A percentile compares a stretch with the other conserved stretches of the same genome.
Evolutionary conservation across 2,329 filamentous ascomycete genomes (phyloP).

Genomic region (Aotearoamyces nothofagi): DNA sequence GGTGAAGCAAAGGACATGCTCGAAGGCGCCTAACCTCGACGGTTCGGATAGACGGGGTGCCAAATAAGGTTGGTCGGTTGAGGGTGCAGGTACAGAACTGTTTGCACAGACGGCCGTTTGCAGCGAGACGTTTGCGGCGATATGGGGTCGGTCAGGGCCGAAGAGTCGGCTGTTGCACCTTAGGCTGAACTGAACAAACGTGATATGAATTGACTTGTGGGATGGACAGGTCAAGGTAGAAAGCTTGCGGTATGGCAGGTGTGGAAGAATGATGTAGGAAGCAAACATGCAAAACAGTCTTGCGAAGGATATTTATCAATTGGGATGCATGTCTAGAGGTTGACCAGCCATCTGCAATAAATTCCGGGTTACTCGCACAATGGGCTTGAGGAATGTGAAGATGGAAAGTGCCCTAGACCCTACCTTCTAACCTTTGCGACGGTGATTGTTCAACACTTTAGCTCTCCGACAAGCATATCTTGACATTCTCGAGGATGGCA

Average conservation of each 20-base stretch:
- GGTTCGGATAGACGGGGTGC: conserved; percentile 1
- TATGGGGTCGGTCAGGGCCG: neutral
- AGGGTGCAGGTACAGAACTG: neutral
- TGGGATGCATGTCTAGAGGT: conserved; percentile 1
- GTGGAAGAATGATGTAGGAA: conserved; percentile 10
- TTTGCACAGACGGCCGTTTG: too few species aligned
- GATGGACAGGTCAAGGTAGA: conserved; percentile 9
- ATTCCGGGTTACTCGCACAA: neutral
- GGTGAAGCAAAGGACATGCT: conserved; percentile 14
- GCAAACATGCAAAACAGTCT: conserved; percentile 12
- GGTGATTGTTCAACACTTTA: neutral
- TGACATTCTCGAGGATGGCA: conserved; percentile 1
- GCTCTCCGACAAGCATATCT: neutral
- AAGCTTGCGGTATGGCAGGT: too few species aligned
- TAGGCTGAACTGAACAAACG: neutral
- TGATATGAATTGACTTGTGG: neutral
- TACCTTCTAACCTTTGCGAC: neutral
- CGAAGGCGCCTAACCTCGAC: conserved; percentile 2
- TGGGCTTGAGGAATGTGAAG: conserved; percentile 1
- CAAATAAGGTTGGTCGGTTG: neutral
- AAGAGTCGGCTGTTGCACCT: neutral
- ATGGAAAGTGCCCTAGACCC: conserved; percentile 1
- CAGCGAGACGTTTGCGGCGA: conserved; percentile 3
- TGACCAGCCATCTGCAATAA: conserved; percentile 1
- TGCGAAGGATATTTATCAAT: conserved; percentile 16